A percentile compares a stretch with the other conserved stretches of the same genome.
Evolutionary conservation across 352 stramenopile genomes (phyloP).

Genomic region (Globisporangium cylindrosporum): DNA sequence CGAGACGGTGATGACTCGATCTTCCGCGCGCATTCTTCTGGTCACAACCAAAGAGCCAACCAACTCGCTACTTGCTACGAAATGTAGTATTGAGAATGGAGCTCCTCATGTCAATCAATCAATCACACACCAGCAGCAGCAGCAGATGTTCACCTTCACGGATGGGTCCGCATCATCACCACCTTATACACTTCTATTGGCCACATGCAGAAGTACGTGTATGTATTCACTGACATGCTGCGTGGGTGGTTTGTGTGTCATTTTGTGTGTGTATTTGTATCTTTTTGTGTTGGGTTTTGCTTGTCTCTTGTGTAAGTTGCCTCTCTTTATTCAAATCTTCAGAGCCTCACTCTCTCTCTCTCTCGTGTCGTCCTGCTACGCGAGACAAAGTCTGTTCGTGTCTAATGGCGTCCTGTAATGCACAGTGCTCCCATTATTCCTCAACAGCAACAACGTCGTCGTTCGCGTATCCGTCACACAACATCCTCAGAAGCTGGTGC

Average conservation of each 20-base stretch:
- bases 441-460: conserved; percentile 1
- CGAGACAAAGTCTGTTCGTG: background rate
- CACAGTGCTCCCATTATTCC: background rate
- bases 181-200: background rate
- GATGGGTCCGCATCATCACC: background rate
- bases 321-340: conserved; percentile 12
- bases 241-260: background rate
- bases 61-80: background rate
- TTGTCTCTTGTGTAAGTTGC: background rate
- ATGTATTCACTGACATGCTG: background rate
- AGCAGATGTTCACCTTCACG: too few relatives aligned
- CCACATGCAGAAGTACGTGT: background rate
- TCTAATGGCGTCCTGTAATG: background rate
- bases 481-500: background rate
- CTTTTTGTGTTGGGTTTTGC: conserved; percentile 3
- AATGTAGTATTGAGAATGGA: background rate
- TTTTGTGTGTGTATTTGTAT: conserved; percentile 13
- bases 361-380: background rate
- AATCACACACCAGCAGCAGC: too few relatives aligned
- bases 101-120: too few relatives aligned
- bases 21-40: conserved; percentile 14
- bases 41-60: background rate
- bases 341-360: conserved; percentile 3
- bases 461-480: background rate
- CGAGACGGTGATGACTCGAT: background rate